Evolutionary conservation across 305 asterid species (phyloP).

Genomic region (Fraxinus latifolia): DNA sequence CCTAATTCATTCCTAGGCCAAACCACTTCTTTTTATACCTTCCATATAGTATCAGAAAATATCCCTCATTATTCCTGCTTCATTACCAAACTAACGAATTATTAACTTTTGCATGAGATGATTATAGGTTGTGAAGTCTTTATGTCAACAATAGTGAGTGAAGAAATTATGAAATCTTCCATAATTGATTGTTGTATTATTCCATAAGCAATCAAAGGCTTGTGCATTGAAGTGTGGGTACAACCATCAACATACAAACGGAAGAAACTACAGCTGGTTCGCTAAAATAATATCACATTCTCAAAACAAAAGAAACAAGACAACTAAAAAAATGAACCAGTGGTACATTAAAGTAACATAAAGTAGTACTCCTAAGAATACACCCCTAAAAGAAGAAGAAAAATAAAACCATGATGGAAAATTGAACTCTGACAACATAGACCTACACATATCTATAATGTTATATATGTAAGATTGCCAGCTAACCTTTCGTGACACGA

Average conservation of each 20-base stretch:
- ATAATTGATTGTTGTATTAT: not conserved
- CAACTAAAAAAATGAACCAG: not conserved
- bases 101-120: not conserved
- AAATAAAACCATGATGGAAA: not conserved
- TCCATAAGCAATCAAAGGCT: not conserved
- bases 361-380: not conserved
- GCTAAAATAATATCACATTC: not conserved
- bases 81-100: not conserved
- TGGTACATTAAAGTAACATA: not conserved
- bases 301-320: not conserved
- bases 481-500: slow-evolving; percentile 40
- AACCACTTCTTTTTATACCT: not conserved
- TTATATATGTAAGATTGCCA: slow-evolving; percentile 8
- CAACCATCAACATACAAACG: slow-evolving; percentile 1
- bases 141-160: not conserved
- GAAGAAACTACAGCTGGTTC: not conserved
- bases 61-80: not conserved
- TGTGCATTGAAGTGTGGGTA: not conserved
- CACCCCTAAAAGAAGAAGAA: not conserved
- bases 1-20: slow-evolving; percentile 2
- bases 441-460: not conserved
- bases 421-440: not conserved
- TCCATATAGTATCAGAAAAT: not conserved
- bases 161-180: not conserved
- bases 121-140: not conserved